Evolutionary conservation across 2,329 filamentous ascomycete genomes (phyloP).

Genomic region (Sphaceloma murrayae): DNA sequence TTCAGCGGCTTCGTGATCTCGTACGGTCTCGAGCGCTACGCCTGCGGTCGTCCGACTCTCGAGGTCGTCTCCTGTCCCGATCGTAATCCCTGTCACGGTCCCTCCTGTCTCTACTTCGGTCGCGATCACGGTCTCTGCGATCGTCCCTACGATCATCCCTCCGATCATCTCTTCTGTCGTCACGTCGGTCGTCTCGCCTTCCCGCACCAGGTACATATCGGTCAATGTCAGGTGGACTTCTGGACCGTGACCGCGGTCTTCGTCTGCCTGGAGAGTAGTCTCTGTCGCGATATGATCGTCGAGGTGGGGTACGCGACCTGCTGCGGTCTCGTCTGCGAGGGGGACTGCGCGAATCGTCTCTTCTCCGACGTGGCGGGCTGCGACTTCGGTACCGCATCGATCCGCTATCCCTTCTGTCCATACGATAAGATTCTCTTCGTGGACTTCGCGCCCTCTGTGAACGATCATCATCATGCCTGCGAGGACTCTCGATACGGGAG

Average conservation of each 20-base stretch:
- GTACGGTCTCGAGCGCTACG: slow-evolving; percentile 4
- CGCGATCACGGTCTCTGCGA: slow-evolving; percentile 21
- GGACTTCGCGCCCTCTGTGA: slow-evolving; percentile 6
- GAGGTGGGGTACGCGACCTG: slow-evolving; percentile 19
- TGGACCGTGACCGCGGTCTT: slow-evolving; percentile 20
- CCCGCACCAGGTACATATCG: slow-evolving; percentile 29
- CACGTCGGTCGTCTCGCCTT: slow-evolving; percentile 17
- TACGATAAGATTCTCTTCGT: slow-evolving; percentile 10
- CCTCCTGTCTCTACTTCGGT: slow-evolving; percentile 24
- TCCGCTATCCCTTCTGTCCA: slow-evolving; percentile 22
- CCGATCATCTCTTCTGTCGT: slow-evolving; percentile 13
- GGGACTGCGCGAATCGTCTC: slow-evolving; percentile 10
- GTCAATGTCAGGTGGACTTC: slow-evolving; percentile 32
- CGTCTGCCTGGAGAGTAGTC: slow-evolving; percentile 21
- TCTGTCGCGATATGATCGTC: slow-evolving; percentile 23
- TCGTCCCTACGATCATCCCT: slow-evolving; percentile 18
- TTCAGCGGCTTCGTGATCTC: slow-evolving; percentile 9
- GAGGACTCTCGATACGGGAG: slow-evolving; percentile 18
- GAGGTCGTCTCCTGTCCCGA: slow-evolving; percentile 27
- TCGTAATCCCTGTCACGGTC: slow-evolving; percentile 36
- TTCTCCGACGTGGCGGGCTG: slow-evolving; percentile 23
- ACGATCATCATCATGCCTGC: slow-evolving; percentile 9
- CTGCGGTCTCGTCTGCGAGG: slow-evolving; percentile 6
- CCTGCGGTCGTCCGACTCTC: slow-evolving; percentile 10
- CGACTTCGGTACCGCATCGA: slow-evolving; percentile 23